Evolutionary conservation across 75 land plant genomes (phyloP).

Genomic region (Sequoia sempervirens): DNA sequence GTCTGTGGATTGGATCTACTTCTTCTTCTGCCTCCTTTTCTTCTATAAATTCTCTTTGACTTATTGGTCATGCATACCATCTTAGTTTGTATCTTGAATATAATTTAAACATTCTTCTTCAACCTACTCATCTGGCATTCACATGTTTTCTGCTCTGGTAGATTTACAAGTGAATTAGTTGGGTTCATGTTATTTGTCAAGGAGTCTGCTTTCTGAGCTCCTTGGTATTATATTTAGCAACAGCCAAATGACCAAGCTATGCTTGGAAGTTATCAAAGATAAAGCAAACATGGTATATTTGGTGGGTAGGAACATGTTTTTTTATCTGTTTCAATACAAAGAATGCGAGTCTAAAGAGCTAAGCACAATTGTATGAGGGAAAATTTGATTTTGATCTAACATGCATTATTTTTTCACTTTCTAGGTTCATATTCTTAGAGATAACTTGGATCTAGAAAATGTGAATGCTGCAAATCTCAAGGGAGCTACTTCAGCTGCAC

Average conservation of each 20-base stretch:
- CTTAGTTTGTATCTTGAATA: too few species aligned
- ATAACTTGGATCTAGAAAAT: slow-evolving; percentile 49
- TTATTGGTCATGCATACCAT: neutral
- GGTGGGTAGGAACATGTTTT: neutral
- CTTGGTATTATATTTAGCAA: neutral
- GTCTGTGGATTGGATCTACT: neutral
- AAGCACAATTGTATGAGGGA: neutral
- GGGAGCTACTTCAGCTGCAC: slow-evolving; percentile 73
- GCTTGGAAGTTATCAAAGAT: neutral
- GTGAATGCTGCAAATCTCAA: slow-evolving; percentile 62
- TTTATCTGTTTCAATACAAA: neutral
- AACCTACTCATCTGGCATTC: neutral
- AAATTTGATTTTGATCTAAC: slow-evolving; percentile 2
- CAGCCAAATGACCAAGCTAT: neutral
- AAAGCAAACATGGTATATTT: neutral
- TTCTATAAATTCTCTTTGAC: neutral
- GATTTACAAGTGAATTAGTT: neutral
- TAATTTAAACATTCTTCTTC: neutral
- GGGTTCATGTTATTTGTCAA: neutral
- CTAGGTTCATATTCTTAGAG: slow-evolving; percentile 73
- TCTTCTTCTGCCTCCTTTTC: neutral
- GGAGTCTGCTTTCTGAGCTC: slow-evolving; percentile 1
- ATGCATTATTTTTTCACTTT: slow-evolving; percentile 9
- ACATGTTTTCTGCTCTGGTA: neutral
- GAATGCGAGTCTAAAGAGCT: neutral